Percentiles rank a stretch among this genome's conserved stretches.
phyloP scores from a whole-genome alignment of 1,284 basidiomycete species.

The Cystobasidium slooffiae region DNA sequence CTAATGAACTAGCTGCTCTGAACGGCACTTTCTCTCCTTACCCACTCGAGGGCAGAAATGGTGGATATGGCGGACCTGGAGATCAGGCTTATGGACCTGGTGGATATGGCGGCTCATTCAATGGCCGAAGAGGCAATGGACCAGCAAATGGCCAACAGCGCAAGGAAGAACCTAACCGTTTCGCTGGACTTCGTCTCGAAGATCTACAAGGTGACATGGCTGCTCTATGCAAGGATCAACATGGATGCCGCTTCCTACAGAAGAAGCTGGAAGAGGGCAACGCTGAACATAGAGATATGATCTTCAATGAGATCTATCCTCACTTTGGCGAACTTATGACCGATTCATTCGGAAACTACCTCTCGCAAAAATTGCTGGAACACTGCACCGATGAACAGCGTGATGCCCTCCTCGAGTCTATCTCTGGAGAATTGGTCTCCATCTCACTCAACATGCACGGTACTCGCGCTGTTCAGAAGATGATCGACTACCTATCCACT shows the following conservation, averaged over 20 bases:
- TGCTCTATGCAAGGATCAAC: conserved; percentile 95
- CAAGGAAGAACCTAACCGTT: conserved; percentile 75
- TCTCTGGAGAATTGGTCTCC: conserved; percentile 93
- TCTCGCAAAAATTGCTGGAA: conserved; percentile 98
- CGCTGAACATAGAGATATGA: conserved; percentile 95
- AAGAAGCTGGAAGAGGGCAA: conserved; percentile 98
- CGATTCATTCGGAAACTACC: conserved; percentile 99
- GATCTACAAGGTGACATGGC: conserved; percentile 95
- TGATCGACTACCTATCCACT: conserved; percentile 99
- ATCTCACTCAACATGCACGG: conserved; percentile 99
- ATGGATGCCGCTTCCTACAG: conserved; percentile 96
- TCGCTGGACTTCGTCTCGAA: conserved; percentile 90
- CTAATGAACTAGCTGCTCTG: conserved; percentile 42
- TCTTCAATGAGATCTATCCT: conserved; percentile 96
- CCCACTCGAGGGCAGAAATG: conserved; percentile 29
- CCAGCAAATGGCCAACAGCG: conserved; percentile 27
- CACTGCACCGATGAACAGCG: conserved; percentile 97
- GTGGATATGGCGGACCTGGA: conserved; percentile 22
- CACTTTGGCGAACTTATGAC: conserved; percentile 99
- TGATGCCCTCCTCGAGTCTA: conserved; percentile 95
- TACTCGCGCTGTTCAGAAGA: conserved; percentile 98
- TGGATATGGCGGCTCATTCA: conserved; percentile 18
- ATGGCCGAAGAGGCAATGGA: conserved; percentile 27
- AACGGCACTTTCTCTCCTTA: conserved; percentile 44
- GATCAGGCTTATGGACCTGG: conserved; percentile 28